Evolutionary conservation across 2,329 filamentous ascomycete species (phyloP).

Genomic region (Exserohilum rostratum): DNA sequence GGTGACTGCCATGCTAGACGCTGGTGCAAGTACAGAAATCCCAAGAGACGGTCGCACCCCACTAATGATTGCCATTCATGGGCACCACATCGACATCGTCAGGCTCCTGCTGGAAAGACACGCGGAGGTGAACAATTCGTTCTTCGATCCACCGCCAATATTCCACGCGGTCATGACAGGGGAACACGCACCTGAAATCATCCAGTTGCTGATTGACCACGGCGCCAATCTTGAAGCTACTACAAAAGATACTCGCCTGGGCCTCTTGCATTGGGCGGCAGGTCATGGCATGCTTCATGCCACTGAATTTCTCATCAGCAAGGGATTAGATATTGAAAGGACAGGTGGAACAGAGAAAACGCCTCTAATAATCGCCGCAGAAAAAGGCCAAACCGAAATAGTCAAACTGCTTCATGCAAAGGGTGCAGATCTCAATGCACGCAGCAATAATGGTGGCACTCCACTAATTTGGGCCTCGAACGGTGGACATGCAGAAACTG

Average conservation of each 20-base stretch:
- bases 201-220: slow-evolving; percentile 25
- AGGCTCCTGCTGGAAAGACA: background rate
- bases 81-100: background rate
- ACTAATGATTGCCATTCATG: background rate
- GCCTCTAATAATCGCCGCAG: slow-evolving; percentile 29
- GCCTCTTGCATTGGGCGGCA: background rate
- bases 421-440: slow-evolving; percentile 24
- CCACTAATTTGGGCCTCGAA: slow-evolving; percentile 24
- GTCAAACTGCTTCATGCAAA: slow-evolving; percentile 24
- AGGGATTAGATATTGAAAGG: background rate
- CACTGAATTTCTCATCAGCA: background rate
- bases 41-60: background rate
- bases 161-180: slow-evolving; percentile 17
- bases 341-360: slow-evolving; percentile 15
- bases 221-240: slow-evolving; percentile 19
- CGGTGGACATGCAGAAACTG: slow-evolving; percentile 15
- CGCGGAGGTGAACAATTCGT: background rate
- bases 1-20: background rate
- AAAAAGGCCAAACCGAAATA: slow-evolving; percentile 18
- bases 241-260: background rate
- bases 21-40: background rate
- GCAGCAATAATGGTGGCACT: slow-evolving; percentile 18
- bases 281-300: background rate
- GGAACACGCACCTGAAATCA: slow-evolving; percentile 12
- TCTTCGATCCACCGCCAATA: background rate